Base-by-base conservation (phyloP, 768 basidiomycete genomes). In the Lactifluus pinguis region DNA sequence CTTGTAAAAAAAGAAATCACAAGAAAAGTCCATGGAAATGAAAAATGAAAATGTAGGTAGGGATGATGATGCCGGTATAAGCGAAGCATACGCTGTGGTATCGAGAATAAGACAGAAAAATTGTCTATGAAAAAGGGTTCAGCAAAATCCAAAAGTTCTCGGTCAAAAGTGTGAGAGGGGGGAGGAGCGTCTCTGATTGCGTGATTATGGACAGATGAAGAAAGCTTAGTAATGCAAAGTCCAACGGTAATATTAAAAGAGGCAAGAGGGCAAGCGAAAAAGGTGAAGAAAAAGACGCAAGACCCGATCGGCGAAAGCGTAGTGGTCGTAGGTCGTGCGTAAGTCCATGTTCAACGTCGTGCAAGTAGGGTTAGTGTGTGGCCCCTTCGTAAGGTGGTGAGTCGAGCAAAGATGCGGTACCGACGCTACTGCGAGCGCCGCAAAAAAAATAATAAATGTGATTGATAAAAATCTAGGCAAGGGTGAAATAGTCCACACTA, bases 391-490 rank as follows among this genome's bases (percentile, higher is more conserved):
- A 32, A 62, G 42, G 15, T n/a, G 47, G 15, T n/a, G 47, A 52
- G 51, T 42, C 32, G 32, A 44, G 45, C 56, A 45, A 25, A 58
- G 39, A 49, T 49, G 53, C 53, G 9, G 19, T 57, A 57, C 25
- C 9, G 8, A 49, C 21, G 41, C 30, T 19, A 15, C 29, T n/a
- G 44, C 29, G 39, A 47, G 38, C 47, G 34, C 47, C 55, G n/a
- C 39, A 34, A 38, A 62, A 25, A 25, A 25, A n/a, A n/a, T n/a
- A n/a, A 62, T 62, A 62, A 53, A 54, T 62, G 51, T 49, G 61
- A 62, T 49, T 58, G 61, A 62, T 62, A 62, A 62, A 62, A 39
- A 6, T 61, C 54, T 53, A 53, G 41, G 14, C 29, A 11, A 53
- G 41, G n/a, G 1, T n/a, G 30, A 42, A 9, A 53, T 53, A 21